phyloP scores from a whole-genome alignment of 192 early-diverging fungal species.

The Backusella parvicylindrica region DNA sequence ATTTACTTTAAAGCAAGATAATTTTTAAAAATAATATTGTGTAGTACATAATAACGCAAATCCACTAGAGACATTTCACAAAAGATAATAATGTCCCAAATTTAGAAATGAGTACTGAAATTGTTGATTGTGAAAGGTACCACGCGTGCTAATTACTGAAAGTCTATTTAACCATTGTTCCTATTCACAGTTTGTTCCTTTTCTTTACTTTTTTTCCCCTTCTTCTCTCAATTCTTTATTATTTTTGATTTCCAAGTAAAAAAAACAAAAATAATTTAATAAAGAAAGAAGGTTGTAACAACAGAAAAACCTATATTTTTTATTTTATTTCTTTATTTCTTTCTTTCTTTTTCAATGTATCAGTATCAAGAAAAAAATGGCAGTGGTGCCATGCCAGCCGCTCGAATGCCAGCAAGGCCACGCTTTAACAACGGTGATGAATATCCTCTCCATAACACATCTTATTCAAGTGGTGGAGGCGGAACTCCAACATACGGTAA shows the following conservation, averaged over 20 bases:
- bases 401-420: slow-evolving; percentile 7
- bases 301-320: background rate
- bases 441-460: slow-evolving; percentile 6
- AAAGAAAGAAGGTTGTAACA: background rate
- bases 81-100: background rate
- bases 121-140: background rate
- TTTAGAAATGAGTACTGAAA: background rate
- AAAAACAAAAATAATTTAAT: background rate
- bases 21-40: background rate
- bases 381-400: background rate
- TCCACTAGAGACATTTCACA: background rate
- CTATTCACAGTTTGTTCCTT: background rate
- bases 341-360: background rate
- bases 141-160: background rate
- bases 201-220: background rate
- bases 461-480: background rate
- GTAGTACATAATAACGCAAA: background rate
- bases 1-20: background rate
- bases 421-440: slow-evolving; percentile 4
- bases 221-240: background rate
- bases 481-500: background rate
- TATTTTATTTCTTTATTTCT: background rate
- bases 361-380: background rate
- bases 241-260: too few relatives aligned
- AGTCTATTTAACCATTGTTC: slow-evolving; percentile 3